phyloP scores from a whole-genome alignment of 2,329 filamentous ascomycete species.

The Beauveria brongniartii region DNA sequence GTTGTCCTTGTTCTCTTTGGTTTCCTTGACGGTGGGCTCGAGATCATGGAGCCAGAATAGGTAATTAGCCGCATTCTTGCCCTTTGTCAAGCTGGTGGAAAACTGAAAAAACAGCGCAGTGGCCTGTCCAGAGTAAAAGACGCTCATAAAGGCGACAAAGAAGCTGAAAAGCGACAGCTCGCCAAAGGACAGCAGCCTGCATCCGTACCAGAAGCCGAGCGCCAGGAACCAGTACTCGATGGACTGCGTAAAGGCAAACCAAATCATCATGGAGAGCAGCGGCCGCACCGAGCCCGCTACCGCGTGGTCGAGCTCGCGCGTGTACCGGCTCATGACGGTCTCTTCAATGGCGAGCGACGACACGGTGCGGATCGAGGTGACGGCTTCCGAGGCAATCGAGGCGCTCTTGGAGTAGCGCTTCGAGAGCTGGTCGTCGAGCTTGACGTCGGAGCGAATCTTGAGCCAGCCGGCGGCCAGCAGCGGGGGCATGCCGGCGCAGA shows the following conservation, averaged over 20 bases:
- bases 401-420: conserved; percentile 32
- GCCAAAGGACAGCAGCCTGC: conserved; percentile 27
- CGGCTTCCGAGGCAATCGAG: conserved; percentile 37
- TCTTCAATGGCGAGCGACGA: conserved; percentile 30
- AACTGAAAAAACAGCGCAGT: conserved; percentile 35
- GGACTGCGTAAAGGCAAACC: conserved; percentile 29
- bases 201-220: conserved; percentile 35
- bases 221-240: conserved; percentile 32
- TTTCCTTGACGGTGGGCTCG: conserved; percentile 35
- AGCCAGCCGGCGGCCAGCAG: conserved; percentile 32
- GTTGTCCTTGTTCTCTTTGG: conserved; percentile 28
- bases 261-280: conserved; percentile 26
- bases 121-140: conserved; percentile 38
- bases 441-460: conserved; percentile 35
- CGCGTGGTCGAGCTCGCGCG: conserved; percentile 20
- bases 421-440: conserved; percentile 28
- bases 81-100: conserved; percentile 45
- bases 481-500: conserved; percentile 33
- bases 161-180: conserved; percentile 46
- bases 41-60: conserved; percentile 38
- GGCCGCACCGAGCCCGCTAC: conserved; percentile 21
- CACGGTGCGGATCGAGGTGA: conserved; percentile 37
- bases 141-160: conserved; percentile 42
- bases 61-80: conserved; percentile 40
- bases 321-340: conserved; percentile 25